These are phyloP conservation scores for Fusarium torulosum DNA, from an alignment of 2,329 filamentous ascomycete species.

Conservation along the genomic window DNA sequence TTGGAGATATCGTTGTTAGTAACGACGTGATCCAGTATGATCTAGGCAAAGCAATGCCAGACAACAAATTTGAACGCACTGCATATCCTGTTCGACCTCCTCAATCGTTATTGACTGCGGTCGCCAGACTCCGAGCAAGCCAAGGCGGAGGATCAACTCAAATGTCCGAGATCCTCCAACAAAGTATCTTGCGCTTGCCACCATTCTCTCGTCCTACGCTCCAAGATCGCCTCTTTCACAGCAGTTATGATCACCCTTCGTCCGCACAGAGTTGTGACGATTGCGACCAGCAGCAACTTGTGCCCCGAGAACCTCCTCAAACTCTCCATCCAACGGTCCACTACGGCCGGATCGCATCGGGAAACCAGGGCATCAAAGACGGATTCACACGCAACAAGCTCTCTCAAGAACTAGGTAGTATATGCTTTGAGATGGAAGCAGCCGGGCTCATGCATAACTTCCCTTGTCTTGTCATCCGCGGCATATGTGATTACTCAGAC, in stretches of 20 bases:
- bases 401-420: slow-evolving; percentile 1
- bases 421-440: slow-evolving; percentile 51
- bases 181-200: rapidly evolving
- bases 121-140: slow-evolving; percentile 26
- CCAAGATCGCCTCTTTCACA: slow-evolving; percentile 9
- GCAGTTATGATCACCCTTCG: not conserved
- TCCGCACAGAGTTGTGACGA: not conserved
- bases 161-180: not conserved
- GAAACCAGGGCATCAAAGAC: slow-evolving; percentile 54
- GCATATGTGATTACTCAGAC: slow-evolving; percentile 55
- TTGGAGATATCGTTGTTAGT: slow-evolving; percentile 48
- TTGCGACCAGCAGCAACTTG: not conserved
- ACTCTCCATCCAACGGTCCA: not conserved
- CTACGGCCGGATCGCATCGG: slow-evolving; percentile 46
- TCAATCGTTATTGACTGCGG: not conserved
- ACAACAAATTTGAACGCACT: slow-evolving; percentile 9
- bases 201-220: not conserved
- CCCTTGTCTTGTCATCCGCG: slow-evolving; percentile 54
- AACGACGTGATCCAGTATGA: slow-evolving; percentile 46
- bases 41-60: slow-evolving; percentile 33
- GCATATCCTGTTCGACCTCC: not conserved
- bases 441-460: slow-evolving; percentile 46
- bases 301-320: rapidly evolving
- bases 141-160: not conserved
- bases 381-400: slow-evolving; percentile 49